Conservation (phyloP, 129 eudicot genomes). For the Glebionis coronaria region DNA sequence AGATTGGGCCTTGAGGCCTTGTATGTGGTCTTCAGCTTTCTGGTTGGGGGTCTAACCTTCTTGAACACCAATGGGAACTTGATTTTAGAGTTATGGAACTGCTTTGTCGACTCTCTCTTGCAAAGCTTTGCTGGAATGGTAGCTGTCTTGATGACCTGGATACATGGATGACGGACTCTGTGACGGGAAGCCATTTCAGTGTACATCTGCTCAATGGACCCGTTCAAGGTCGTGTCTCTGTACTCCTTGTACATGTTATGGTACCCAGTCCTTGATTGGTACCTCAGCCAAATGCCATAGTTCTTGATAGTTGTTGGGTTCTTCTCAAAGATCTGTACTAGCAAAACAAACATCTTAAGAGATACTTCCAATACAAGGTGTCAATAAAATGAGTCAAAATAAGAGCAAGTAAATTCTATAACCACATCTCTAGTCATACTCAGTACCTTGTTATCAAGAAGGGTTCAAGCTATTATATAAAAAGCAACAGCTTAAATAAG, state of each 20-base stretch:
- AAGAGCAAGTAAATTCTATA: background rate
- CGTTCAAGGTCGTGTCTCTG: slow-evolving; percentile 48
- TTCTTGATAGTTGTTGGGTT: slow-evolving; percentile 55
- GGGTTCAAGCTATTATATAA: too few relatives aligned
- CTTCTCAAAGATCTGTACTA: slow-evolving; percentile 51
- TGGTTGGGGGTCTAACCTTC: slow-evolving; percentile 55
- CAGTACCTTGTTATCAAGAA: too few relatives aligned
- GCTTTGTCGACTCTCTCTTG: slow-evolving; percentile 56
- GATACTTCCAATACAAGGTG: background rate
- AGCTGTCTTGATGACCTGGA: slow-evolving; percentile 61
- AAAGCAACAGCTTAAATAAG: too few relatives aligned
- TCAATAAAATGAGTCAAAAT: background rate
- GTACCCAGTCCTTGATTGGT: slow-evolving; percentile 39
- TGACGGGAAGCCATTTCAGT: slow-evolving; percentile 74
- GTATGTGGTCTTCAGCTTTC: slow-evolving; percentile 63
- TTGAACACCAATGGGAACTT: slow-evolving; percentile 57
- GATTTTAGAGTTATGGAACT: slow-evolving; percentile 48
- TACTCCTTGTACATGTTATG: slow-evolving; percentile 49
- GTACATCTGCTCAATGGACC: slow-evolving; percentile 58
- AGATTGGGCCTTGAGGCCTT: slow-evolving; percentile 53
- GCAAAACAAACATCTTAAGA: background rate
- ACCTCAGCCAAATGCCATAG: slow-evolving; percentile 46
- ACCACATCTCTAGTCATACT: too few relatives aligned
- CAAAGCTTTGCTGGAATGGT: slow-evolving; percentile 54
- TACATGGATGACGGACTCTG: slow-evolving; percentile 51